Conservation (phyloP, 164 flowering plant species). For the Annona squamosa region DNA sequence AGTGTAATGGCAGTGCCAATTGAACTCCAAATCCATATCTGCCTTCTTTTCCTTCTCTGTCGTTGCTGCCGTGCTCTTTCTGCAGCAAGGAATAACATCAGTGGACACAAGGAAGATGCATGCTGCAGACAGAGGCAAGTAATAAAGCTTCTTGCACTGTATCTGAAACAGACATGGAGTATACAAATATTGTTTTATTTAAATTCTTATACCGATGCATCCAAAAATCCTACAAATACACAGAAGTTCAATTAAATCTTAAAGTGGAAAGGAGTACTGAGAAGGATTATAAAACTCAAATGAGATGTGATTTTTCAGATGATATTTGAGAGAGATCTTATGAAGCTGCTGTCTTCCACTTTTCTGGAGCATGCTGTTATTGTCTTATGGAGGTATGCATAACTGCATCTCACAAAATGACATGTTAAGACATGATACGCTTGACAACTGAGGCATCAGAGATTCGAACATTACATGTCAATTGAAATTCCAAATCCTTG, state of each 20-base stretch:
- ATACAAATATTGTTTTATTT: no score
- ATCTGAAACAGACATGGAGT: not conserved
- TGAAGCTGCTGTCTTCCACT: no score
- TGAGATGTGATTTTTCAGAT: no score
- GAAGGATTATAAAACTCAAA: no score
- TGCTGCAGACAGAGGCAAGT: not conserved
- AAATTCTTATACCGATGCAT: no score
- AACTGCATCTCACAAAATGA: not conserved
- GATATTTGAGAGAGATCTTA: no score
- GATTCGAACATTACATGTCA: not conserved
- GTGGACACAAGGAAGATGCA: not conserved
- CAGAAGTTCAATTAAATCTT: no score
- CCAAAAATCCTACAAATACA: no score
- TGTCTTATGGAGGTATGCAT: no score
- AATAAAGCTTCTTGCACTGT: not conserved
- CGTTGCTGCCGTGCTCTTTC: constrained; percentile 51
- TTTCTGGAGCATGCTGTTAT: no score
- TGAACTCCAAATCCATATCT: constrained; percentile 69
- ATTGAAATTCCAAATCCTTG: not conserved
- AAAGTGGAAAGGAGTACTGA: no score
- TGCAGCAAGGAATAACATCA: constrained; percentile 6
- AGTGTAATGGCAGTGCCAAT: constrained; percentile 42
- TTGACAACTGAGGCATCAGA: not conserved
- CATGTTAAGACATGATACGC: not conserved
- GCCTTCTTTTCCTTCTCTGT: constrained; percentile 51